Evolutionary conservation across 129 eudicot species (phyloP), one percentile per base, ranked within the genome.

Genomic region (Calendula officinalis): DNA sequence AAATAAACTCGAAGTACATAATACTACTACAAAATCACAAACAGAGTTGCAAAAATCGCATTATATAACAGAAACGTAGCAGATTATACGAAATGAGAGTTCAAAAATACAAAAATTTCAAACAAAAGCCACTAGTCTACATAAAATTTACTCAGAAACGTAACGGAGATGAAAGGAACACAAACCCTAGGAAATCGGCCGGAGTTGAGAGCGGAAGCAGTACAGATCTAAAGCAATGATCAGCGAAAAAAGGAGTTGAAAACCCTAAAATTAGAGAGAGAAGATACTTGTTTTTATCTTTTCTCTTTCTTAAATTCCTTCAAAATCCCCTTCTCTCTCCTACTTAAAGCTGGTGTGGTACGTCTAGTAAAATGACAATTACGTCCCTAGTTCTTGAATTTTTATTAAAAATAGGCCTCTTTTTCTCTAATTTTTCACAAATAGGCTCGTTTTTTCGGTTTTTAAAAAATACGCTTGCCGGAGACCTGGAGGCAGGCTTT

Each of bases 221-320:
- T 63, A 17, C 70, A 72, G 77, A 72, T 71, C 76, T 62, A 71
- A 2, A 2, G 30, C 30, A 0, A 0, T 22, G 30, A 22, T 22
- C 30, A 22, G 2, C 30, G 2, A 1, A 22, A 22, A 22, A 60
- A 58, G 8, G 5, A 49, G 70, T 17, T 54, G 71, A 72, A 71
- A 72, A 64, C 70, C 77, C 70, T 61, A 53, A 54, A 63, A 4
- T 36, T 57, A 71, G 62, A 71, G 62, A 72, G 17, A 63, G 70
- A 62, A 11, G 30, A 22, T 22, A 22, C 30, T 22, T 22, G 30
- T 22, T 22, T 22, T 22, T 22, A 22, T 22, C 30, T 22, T 22
- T 22, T 22, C 30, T 22, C 30, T 22, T 22, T 22, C 30, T 22
- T 22, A 22, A 22, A 22, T 22, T 22, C 30, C 30, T 0, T 22